Conservation (phyloP, 441 rosid genomes). For the Arabidopsis lyrata region DNA sequence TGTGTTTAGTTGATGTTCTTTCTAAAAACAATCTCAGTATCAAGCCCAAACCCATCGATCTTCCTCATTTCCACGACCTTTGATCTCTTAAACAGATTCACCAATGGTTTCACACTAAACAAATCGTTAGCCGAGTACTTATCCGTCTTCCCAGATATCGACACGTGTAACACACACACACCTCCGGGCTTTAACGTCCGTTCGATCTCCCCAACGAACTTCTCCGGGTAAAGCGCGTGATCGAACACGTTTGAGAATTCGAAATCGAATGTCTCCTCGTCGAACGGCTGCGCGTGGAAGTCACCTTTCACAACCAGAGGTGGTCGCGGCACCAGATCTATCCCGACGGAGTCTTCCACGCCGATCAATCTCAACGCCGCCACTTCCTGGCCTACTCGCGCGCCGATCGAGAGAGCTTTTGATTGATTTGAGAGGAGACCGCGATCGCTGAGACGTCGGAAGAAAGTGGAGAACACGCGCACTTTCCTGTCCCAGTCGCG, state of each 20-base stretch:
- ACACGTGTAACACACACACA: slow-evolving; percentile 80
- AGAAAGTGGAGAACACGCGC: slow-evolving; percentile 70
- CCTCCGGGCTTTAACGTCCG: slow-evolving; percentile 88
- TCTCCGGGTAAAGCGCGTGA: slow-evolving; percentile 86
- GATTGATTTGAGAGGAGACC: slow-evolving; percentile 62
- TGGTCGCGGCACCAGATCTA: slow-evolving; percentile 83
- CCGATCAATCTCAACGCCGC: slow-evolving; percentile 75
- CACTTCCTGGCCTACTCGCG: slow-evolving; percentile 91
- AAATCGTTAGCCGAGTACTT: slow-evolving; percentile 92
- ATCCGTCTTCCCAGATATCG: slow-evolving; percentile 63
- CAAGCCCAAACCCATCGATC: slow-evolving; percentile 94
- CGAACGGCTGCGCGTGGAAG: slow-evolving; percentile 87
- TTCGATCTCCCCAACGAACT: slow-evolving; percentile 86
- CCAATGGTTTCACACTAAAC: slow-evolving; percentile 64
- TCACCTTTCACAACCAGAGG: slow-evolving; percentile 83
- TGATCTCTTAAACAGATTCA: slow-evolving; percentile 62
- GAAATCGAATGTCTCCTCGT: slow-evolving; percentile 70
- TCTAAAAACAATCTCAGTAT: slow-evolving; percentile 80
- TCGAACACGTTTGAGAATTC: slow-evolving; percentile 96
- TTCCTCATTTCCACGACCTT: slow-evolving; percentile 63
- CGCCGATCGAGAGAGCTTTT: slow-evolving; percentile 79
- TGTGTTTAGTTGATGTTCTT: slow-evolving; percentile 44
- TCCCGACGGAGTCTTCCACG: slow-evolving; percentile 71
- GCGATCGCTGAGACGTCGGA: slow-evolving; percentile 46
- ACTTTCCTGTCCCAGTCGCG: slow-evolving; percentile 94